Base-by-base conservation (phyloP, 345 rosid species). In the Eucalyptus coolabah region DNA sequence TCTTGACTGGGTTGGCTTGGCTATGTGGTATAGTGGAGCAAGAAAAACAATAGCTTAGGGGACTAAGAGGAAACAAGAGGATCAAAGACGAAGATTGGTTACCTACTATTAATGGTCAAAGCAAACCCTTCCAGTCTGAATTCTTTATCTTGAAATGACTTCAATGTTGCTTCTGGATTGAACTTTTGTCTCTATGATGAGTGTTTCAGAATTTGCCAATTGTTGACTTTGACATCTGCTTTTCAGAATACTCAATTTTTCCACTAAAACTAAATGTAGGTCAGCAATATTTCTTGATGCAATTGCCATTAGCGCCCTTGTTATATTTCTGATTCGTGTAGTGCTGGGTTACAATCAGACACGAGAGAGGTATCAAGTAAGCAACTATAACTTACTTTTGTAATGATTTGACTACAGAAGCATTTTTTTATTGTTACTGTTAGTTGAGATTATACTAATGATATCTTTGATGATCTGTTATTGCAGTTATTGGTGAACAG, bases 291-390 rank as follows among this genome's bases (percentile, higher is more conserved):
- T 95, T 93, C 97, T 98, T 91, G 99, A 98, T 90, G 99, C 94
- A 87, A 88, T 98, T 90, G 98, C 99, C 53, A 60, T 94, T 89
- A 92, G 94, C 89, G 99, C 99, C 87, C 97, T 98, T 54, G 92
- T 98, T 93, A 93, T 98, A 88, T 96, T 94, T 90, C 95, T 93
- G 87, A 92, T 94, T 86, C 99, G 99, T 9, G 98, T 96, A 92
- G 97, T 92, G 89, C 93, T 98, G 94, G 99, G 99, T 90, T 98
- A 98, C 95, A 96, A 98, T 91, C 99, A 98, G 93, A 98, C 99
- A 72, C 95, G 98, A 97, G 99, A 98, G 88, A 94, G 99, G 89
- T 98, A 98, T 93, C 98, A 98, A 93, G 99, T 96, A 92, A 96
- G 96, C 91, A 28, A 15, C 89, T 87, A 86, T 44, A 34, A 50